Conservation (phyloP, 345 rosid genomes). For the Linum lewisii region DNA sequence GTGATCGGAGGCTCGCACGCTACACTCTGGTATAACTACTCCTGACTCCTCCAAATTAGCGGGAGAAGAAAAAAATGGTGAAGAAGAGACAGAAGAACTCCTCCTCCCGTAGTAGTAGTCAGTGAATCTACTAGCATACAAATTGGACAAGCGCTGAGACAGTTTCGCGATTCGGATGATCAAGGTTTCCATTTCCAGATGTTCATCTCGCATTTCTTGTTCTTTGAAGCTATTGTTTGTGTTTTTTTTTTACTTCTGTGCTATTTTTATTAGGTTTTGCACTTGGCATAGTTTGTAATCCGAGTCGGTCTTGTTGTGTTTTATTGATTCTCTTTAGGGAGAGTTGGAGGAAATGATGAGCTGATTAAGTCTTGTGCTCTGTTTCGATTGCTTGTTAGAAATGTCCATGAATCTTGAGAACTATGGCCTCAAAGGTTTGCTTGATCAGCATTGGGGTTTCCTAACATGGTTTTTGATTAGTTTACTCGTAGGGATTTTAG, state of each 20-base stretch:
- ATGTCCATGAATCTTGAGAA: too few species aligned
- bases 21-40: too few species aligned
- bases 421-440: too few species aligned
- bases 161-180: conserved; percentile 37
- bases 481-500: too few species aligned
- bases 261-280: background rate
- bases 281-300: background rate
- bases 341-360: background rate
- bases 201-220: background rate
- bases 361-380: background rate
- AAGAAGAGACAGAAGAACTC: conserved; percentile 25
- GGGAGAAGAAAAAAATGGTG: conserved; percentile 15
- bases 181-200: conserved; percentile 28
- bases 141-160: conserved; percentile 37
- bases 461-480: too few species aligned
- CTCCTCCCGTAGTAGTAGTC: conserved; percentile 18
- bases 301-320: background rate
- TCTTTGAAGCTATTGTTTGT: background rate
- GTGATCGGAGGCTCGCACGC: too few species aligned
- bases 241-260: background rate
- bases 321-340: background rate
- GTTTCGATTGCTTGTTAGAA: too few species aligned
- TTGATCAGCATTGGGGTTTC: too few species aligned
- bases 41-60: background rate
- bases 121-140: conserved; percentile 49